Evolutionary conservation across 495 filamentous ascomycete species (phyloP).

Genomic region (Lentithecium fluviatile): DNA sequence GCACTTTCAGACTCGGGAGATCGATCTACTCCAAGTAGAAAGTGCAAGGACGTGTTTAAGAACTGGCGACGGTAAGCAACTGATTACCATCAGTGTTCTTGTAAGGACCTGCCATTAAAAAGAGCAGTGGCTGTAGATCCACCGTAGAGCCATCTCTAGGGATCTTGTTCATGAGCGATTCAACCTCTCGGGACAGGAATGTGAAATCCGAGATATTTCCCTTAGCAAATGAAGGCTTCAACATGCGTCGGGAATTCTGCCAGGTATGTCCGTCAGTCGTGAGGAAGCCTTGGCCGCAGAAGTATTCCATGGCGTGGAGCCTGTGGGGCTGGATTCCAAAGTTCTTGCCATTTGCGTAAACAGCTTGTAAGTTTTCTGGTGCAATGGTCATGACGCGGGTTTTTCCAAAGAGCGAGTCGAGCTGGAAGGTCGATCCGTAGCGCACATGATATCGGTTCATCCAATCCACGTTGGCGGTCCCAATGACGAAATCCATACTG

Average conservation of each 20-base stretch:
- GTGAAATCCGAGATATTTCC: not conserved
- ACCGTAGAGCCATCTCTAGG: not conserved
- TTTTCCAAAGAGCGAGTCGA: not conserved
- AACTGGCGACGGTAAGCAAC: not conserved
- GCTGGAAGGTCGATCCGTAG: not conserved
- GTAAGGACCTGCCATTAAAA: not conserved
- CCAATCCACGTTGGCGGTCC: not conserved
- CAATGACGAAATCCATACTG: not conserved
- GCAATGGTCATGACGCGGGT: not conserved
- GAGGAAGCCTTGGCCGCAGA: not conserved
- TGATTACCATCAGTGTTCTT: not conserved
- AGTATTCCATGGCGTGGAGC: not conserved
- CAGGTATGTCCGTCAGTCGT: not conserved
- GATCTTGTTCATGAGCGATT: not conserved
- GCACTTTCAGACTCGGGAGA: not conserved
- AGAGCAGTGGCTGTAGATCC: not conserved
- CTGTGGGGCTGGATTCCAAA: not conserved
- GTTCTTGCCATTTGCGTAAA: not conserved
- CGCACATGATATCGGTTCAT: not conserved
- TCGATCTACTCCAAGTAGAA: not conserved
- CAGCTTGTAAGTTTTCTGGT: not conserved
- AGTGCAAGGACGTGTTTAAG: not conserved
- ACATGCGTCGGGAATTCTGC: not conserved
- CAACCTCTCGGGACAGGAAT: not conserved
- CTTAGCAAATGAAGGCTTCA: not conserved